A percentile compares a stretch with the other conserved stretches of the same genome.
Conservation (phyloP, 1,284 basidiomycete genomes). For the Trichosporon sp. region DNA sequence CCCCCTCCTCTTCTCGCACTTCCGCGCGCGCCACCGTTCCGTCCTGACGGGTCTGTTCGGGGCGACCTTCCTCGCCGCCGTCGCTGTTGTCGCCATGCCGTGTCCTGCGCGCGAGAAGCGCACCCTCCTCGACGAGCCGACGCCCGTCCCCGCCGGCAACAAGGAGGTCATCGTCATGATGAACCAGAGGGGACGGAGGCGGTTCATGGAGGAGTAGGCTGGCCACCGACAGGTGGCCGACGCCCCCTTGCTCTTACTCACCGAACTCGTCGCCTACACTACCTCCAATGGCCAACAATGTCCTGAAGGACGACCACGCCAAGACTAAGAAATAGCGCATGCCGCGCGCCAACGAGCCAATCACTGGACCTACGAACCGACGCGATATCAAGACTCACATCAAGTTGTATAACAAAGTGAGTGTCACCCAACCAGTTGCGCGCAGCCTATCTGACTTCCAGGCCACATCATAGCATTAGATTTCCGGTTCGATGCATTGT, state of each 20-base stretch:
- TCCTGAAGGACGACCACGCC: no score
- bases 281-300: no score
- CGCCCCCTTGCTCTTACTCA: no score
- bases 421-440: neutral
- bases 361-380: neutral
- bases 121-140: conserved; percentile 19
- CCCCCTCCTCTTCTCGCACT: conserved; percentile 54
- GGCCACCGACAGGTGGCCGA: no score
- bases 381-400: neutral
- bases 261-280: no score
- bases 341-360: no score
- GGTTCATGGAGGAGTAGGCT: conserved; percentile 51
- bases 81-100: conserved; percentile 56
- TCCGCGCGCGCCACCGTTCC: conserved; percentile 53
- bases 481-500: conserved; percentile 5
- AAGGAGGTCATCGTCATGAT: conserved; percentile 54
- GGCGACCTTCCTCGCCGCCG: conserved; percentile 55
- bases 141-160: conserved; percentile 12
- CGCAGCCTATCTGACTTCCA: neutral
- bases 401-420: conserved; percentile 3
- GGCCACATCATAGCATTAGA: neutral
- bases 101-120: conserved; percentile 48
- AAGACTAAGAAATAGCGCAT: no score
- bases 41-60: conserved; percentile 56
- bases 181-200: conserved; percentile 52